These are phyloP conservation scores for Cavenderia fasciculata DNA, from an alignment of 78 protist species.

Conservation along the genomic window DNA sequence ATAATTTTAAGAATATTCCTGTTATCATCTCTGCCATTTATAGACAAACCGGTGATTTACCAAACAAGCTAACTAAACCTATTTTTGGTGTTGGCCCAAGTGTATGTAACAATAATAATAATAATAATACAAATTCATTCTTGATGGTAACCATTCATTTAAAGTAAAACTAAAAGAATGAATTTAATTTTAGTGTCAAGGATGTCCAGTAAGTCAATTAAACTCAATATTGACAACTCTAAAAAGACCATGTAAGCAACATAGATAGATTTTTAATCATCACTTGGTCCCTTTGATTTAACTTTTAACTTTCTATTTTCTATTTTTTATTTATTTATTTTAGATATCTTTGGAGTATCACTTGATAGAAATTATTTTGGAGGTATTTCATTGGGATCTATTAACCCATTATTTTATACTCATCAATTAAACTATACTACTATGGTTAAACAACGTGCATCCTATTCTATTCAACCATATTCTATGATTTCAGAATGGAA, in stretches of 20 bases:
- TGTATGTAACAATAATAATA: conserved; percentile 3
- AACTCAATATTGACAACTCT: conserved; percentile 29
- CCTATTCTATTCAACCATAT: conserved; percentile 34
- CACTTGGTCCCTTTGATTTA: background rate
- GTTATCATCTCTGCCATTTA: conserved; percentile 36
- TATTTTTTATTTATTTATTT: background rate
- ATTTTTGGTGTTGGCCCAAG: conserved; percentile 76
- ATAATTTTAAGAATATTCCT: conserved; percentile 72
- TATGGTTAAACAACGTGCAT: conserved; percentile 18
- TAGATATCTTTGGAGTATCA: conserved; percentile 66
- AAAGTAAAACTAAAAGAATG: background rate
- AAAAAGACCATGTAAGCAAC: conserved; percentile 22
- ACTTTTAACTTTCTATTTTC: background rate
- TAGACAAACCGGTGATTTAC: conserved; percentile 9
- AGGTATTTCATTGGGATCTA: conserved; percentile 45
- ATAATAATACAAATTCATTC: too few species aligned
- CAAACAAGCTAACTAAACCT: background rate
- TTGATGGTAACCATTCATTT: too few species aligned
- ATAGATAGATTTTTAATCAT: too few species aligned
- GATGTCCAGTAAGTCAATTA: conserved; percentile 53
- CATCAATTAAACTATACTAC: conserved; percentile 33
- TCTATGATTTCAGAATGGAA: conserved; percentile 24
- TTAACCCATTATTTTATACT: conserved; percentile 47
- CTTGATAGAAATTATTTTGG: conserved; percentile 69
- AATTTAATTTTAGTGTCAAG: conserved; percentile 28